Percentiles rank a stretch among this genome's conserved stretches.
Conservation (phyloP, 306 rosid genomes). For the Dryas drummondii region DNA sequence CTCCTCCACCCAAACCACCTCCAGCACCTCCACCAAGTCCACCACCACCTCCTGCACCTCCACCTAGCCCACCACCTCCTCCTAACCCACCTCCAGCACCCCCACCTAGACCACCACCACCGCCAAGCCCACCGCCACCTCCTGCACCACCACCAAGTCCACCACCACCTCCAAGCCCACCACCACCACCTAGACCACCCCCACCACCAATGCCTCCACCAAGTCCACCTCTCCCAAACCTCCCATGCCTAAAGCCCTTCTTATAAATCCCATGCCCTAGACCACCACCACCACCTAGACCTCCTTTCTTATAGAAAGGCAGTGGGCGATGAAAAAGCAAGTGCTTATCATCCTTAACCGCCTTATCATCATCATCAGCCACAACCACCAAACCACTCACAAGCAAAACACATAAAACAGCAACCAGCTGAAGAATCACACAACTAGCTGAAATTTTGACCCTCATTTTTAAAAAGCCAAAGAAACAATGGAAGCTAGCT, state of each 20-base stretch:
- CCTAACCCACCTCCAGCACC: slow-evolving; percentile 22
- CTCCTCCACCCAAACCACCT: slow-evolving; percentile 16
- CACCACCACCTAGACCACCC: slow-evolving; percentile 20
- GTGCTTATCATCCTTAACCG: slow-evolving; percentile 31
- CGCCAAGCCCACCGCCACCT: slow-evolving; percentile 36
- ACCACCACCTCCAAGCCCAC: slow-evolving; percentile 23
- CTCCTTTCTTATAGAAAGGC: slow-evolving; percentile 17
- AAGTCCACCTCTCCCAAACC: slow-evolving; percentile 17
- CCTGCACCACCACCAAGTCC: slow-evolving; percentile 39
- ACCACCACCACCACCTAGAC: slow-evolving; percentile 24
- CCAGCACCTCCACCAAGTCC: slow-evolving; percentile 32
- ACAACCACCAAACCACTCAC: slow-evolving; percentile 30
- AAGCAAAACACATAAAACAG: slow-evolving; percentile 28
- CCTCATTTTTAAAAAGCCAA: slow-evolving; percentile 21
- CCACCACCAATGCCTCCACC: slow-evolving; percentile 31
- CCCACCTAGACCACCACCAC: slow-evolving; percentile 28
- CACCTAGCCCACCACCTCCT: slow-evolving; percentile 37
- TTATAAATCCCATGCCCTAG: slow-evolving; percentile 28
- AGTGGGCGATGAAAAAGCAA: slow-evolving; percentile 26
- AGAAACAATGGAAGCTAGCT: background rate
- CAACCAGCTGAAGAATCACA: slow-evolving; percentile 8
- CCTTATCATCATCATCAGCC: slow-evolving; percentile 26
- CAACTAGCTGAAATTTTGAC: background rate
- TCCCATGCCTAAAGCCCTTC: slow-evolving; percentile 34
- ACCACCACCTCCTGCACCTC: slow-evolving; percentile 29